Base-by-base conservation (phyloP, 495 filamentous ascomycete species). In the Xylaria venustula region DNA sequence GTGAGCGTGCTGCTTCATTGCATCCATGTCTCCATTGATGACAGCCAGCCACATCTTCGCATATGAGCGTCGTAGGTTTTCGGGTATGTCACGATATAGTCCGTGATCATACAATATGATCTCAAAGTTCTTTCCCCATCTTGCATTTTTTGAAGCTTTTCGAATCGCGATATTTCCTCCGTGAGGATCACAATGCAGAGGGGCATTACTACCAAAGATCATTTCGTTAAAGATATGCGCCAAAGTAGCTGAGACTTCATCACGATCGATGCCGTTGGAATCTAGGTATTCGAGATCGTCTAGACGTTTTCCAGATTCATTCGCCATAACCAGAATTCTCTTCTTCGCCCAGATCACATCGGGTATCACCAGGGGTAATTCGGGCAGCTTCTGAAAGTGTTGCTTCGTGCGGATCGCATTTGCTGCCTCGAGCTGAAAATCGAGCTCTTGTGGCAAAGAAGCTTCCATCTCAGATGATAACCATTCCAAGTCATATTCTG, bases 51-150 rank as follows among this genome's bases (percentile, higher is more conserved):
- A 99, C 66, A 99, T 85, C 75, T 98, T 96, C 41, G 95, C 95
- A 71, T 99, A 99, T 48, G 88, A 89, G 9, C 92, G 85, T 51
- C 90, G 88, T 2, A 97, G 74, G 7, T 86, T 74, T 26, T 80
- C 77, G 11, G 92, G 90, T 62, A 99, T 98, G 67, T 93, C 90
- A 41, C 95, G 89, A 74, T 99, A 99, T 3, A 99, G 79, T 1
- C 95, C 95, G 73, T 99, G 95, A 67, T 99, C 95, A 72, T 96
- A 97, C n/a, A 98, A 83, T 62, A 99, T 89, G 61, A 99, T 88
- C 67, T 99, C 95, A 67, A 99, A 99, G 69, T 97, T 97, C 28
- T 74, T 68, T n/a, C 83, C 84, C 12, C 69, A 57, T 25, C 66
- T 66, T 17, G 80, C 72, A 26, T 81, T 72, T 26, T 71, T 73